Base-by-base conservation (phyloP, 2,329 filamentous ascomycete genomes). In the Cryphonectria nitschkei region DNA sequence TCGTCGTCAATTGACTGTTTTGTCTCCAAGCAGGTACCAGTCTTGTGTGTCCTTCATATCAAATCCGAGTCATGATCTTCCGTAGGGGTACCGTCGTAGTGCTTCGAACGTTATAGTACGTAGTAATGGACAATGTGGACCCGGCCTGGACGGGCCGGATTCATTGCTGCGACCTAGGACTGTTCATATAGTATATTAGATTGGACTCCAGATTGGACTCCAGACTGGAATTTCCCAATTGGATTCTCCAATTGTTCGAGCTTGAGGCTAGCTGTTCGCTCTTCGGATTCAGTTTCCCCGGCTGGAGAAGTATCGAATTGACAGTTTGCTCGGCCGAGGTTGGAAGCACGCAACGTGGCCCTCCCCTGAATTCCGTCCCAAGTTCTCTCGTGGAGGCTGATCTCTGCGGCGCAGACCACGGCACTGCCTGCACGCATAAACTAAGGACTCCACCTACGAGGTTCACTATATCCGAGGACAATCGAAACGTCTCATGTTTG, bases 381-480 rank as follows among this genome's bases (percentile, higher is more conserved):
- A 26, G 29, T 26, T 26, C 26, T 54, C 22, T 19, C 41, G 8
- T 26, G 22, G 32, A 46, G 64, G 46, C 32, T 65, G 43, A 67
- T 56, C 52, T 26, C 50, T 43, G 52, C 13, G 65, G 65, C 65
- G 50, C n/a, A 43, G 65, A 46, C 52, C 37, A 46, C 46, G 64
- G 65, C 64, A 66, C 46, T 66, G 50, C 46, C 54, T 37, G 32
- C 46, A 46, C 19, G 65, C 65, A 67, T 67, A 37, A 67, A 67
- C 8, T 26, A 26, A 29, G 8, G 37, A 34, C 32, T n/a, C 65
- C 50, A 58, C 65, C 19, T 9, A 16, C 65, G 14, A 56, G 37
- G 26, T 39, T 65, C 64, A 56, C 32, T 54, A 19, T 56, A 56
- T 54, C 19, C 29, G 32, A 32, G 46, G 32, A 26, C 43, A 32